Conservation (phyloP, 1,284 basidiomycete genomes). For the Trichosporon faecale region DNA sequence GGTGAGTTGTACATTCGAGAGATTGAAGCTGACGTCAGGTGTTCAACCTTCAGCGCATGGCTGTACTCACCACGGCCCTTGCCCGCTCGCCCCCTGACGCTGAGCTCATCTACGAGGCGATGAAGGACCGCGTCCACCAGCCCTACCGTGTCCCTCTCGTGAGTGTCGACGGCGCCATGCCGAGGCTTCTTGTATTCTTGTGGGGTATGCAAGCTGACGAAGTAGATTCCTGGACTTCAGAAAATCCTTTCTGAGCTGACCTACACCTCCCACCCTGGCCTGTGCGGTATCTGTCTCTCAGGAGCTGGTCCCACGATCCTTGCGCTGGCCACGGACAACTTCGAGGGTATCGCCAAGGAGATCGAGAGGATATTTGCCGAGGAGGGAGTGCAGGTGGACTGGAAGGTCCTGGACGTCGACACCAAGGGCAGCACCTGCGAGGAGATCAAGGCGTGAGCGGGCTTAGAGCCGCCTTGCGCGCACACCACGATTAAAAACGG, state of each 20-base stretch:
- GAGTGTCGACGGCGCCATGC: conserved; percentile 20
- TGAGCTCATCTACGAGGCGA: conserved; percentile 94
- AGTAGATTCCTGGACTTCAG: conserved; percentile 87
- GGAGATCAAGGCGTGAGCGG: conserved; percentile 26
- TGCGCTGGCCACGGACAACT: conserved; percentile 84
- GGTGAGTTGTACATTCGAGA: conserved; percentile 57
- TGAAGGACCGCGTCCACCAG: conserved; percentile 98
- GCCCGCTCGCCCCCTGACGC: conserved; percentile 86
- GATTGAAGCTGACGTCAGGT: conserved; percentile 61
- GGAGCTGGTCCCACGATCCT: conserved; percentile 97
- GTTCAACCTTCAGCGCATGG: conserved; percentile 95
- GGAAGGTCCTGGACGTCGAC: conserved; percentile 52
- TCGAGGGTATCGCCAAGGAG: conserved; percentile 75
- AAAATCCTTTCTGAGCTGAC: conserved; percentile 86
- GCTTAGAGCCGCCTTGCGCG: neutral
- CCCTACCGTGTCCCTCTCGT: conserved; percentile 85
- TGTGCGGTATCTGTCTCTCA: conserved; percentile 95
- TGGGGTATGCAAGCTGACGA: conserved; percentile 9
- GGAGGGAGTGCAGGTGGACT: conserved; percentile 68
- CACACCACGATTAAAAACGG: neutral
- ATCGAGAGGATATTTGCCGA: conserved; percentile 70
- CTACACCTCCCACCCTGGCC: conserved; percentile 81
- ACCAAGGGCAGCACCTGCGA: conserved; percentile 51
- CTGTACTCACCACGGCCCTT: conserved; percentile 95
- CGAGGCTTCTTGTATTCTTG: neutral